These are phyloP conservation scores for Wickerhamiella cacticola DNA, from an alignment of 805 yeast genomes.

Conservation along the genomic window DNA sequence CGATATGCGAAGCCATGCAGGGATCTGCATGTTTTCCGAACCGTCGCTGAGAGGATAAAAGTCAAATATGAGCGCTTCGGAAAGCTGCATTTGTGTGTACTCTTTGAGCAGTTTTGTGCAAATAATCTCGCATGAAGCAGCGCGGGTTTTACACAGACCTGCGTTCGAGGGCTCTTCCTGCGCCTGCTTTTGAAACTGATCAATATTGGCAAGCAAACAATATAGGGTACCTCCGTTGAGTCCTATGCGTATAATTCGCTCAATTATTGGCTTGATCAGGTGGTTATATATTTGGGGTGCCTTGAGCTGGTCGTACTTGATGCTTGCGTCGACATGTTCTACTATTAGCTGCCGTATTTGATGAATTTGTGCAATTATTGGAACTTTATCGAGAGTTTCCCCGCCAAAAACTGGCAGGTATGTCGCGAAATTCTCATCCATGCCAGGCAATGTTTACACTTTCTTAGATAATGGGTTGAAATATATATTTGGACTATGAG, in stretches of 20 bases:
- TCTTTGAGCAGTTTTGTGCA: constrained; percentile 41
- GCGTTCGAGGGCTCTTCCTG: constrained; percentile 26
- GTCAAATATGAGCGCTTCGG: constrained; percentile 36
- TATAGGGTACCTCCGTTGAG: constrained; percentile 30
- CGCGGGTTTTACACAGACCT: constrained; percentile 34
- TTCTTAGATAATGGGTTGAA: not conserved
- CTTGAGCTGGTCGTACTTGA: constrained; percentile 41
- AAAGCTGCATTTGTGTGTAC: constrained; percentile 32
- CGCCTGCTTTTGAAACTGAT: constrained; percentile 30
- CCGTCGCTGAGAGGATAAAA: constrained; percentile 37
- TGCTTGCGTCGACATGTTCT: constrained; percentile 34
- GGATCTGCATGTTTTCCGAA: constrained; percentile 15
- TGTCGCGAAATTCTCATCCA: constrained; percentile 5
- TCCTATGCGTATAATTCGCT: constrained; percentile 25
- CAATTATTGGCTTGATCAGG: constrained; percentile 37
- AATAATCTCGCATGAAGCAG: constrained; percentile 41
- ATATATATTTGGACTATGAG: not conserved
- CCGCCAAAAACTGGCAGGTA: constrained; percentile 6
- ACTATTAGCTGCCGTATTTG: constrained; percentile 29
- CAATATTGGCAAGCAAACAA: constrained; percentile 31
- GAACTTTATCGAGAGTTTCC: constrained; percentile 1
- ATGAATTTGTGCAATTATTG: constrained; percentile 5
- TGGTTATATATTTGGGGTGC: constrained; percentile 42
- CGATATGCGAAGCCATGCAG: constrained; percentile 32
- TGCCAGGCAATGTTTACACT: not conserved